Evolutionary conservation across 345 rosid genomes (phyloP).

Genomic region (Acer negundo): DNA sequence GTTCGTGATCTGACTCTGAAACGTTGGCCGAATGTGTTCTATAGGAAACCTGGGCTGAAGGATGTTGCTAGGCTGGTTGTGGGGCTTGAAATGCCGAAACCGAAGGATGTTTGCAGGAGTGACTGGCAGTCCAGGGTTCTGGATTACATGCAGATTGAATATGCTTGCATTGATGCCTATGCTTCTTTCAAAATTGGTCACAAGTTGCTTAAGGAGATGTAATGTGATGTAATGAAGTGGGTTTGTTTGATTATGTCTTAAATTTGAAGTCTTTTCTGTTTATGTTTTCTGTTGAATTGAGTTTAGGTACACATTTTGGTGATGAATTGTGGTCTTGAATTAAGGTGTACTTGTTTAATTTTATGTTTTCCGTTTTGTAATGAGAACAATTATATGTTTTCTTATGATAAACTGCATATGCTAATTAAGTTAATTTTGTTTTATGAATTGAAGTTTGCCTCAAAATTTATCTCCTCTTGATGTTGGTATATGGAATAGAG

Average conservation of each 20-base stretch:
- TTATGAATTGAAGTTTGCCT: too few relatives aligned
- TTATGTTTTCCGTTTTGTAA: neutral
- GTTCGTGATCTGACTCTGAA: slow-evolving; percentile 21
- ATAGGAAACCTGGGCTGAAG: slow-evolving; percentile 29
- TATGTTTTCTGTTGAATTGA: neutral
- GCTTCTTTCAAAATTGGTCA: slow-evolving; percentile 33
- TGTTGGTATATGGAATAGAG: too few relatives aligned
- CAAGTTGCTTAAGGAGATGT: slow-evolving; percentile 11
- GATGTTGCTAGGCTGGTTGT: slow-evolving; percentile 18
- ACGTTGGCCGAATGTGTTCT: slow-evolving; percentile 19
- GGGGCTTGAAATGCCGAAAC: slow-evolving; percentile 32
- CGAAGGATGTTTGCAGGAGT: slow-evolving; percentile 16
- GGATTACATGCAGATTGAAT: slow-evolving; percentile 26
- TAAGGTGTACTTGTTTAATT: neutral
- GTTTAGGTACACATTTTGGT: neutral
- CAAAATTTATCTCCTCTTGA: too few relatives aligned
- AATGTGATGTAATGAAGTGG: neutral
- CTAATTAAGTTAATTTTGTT: too few relatives aligned
- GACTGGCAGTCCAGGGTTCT: slow-evolving; percentile 40
- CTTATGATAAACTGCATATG: too few relatives aligned
- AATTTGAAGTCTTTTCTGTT: too few relatives aligned
- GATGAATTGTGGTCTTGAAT: too few relatives aligned
- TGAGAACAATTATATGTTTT: neutral
- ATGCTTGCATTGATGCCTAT: slow-evolving; percentile 40
- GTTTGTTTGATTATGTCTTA: neutral